Conservation (phyloP, 1,139 yeast species). For the Eremothecium coryli region DNA sequence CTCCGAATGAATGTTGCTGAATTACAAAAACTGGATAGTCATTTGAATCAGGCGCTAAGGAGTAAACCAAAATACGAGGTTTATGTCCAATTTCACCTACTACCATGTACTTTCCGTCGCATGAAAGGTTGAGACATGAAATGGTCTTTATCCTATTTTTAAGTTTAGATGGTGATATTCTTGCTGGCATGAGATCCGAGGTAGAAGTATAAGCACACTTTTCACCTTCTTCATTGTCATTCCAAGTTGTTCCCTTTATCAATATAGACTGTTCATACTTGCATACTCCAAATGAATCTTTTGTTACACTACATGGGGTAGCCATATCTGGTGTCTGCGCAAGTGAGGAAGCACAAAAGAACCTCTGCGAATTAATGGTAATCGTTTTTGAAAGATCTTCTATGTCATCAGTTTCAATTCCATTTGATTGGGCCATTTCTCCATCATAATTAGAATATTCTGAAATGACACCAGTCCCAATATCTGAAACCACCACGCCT, state of each 20-base stretch:
- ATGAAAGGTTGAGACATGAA: constrained; percentile 8
- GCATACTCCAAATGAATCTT: constrained; percentile 6
- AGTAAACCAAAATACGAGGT: constrained; percentile 8
- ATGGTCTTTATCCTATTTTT: constrained; percentile 9
- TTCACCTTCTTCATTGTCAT: constrained; percentile 6
- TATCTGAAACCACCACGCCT: constrained; percentile 5
- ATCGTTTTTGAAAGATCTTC: background rate
- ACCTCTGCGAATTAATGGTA: constrained; percentile 6
- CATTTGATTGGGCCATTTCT: background rate
- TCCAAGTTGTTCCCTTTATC: constrained; percentile 7
- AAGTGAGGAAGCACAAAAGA: constrained; percentile 9
- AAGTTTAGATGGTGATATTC: constrained; percentile 7
- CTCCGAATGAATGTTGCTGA: constrained; percentile 9
- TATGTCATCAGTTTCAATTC: background rate
- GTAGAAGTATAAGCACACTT: constrained; percentile 1
- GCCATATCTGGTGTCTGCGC: constrained; percentile 3
- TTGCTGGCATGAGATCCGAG: constrained; percentile 8
- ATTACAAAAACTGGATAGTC: constrained; percentile 9
- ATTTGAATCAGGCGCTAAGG: constrained; percentile 9
- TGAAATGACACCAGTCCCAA: background rate
- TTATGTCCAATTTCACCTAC: constrained; percentile 10
- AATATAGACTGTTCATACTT: constrained; percentile 9
- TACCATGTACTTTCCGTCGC: constrained; percentile 7
- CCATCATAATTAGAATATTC: background rate
- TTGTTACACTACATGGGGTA: constrained; percentile 1